These are phyloP conservation scores for Inonotus obliquus DNA, from an alignment of 1,284 basidiomycete genomes.

Conservation along the genomic window DNA sequence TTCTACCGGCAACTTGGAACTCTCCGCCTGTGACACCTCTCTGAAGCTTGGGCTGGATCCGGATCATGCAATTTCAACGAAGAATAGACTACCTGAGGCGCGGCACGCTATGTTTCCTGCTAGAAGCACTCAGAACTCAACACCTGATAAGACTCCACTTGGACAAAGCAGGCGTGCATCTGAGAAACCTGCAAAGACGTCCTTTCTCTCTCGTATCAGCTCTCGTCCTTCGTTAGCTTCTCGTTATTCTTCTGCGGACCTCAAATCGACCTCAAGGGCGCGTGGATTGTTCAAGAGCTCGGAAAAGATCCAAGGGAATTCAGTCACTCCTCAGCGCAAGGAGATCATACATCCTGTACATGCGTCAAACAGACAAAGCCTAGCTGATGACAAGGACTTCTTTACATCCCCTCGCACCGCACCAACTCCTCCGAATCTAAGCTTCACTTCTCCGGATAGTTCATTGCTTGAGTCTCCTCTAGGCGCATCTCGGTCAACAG, in stretches of 20 bases:
- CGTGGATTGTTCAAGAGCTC: conserved; percentile 3
- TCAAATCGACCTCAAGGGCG: conserved; percentile 12
- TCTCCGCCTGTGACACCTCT: conserved; percentile 3
- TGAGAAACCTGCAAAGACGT: conserved; percentile 13
- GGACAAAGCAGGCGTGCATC: conserved; percentile 4
- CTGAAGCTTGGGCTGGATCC: background rate
- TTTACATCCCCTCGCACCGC: conserved; percentile 16
- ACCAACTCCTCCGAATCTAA: conserved; percentile 16
- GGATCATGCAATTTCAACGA: conserved; percentile 8
- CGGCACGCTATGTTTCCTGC: conserved; percentile 14
- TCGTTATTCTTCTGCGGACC: conserved; percentile 19
- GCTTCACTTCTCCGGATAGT: conserved; percentile 9
- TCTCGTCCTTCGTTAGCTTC: conserved; percentile 15
- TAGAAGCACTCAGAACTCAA: conserved; percentile 5
- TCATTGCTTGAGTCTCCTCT: conserved; percentile 3
- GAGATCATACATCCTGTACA: conserved; percentile 1
- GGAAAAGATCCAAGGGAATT: background rate
- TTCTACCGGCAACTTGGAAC: conserved; percentile 10
- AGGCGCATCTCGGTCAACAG: background rate
- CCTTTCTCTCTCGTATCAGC: conserved; percentile 16
- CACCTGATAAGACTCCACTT: background rate
- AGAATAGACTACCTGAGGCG: background rate
- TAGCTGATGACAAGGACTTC: conserved; percentile 11
- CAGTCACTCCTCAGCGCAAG: background rate
- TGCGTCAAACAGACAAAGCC: background rate